Evolutionary conservation across 176 grass and related monocot genomes (phyloP).

Genomic region (Lolium rigidum): DNA sequence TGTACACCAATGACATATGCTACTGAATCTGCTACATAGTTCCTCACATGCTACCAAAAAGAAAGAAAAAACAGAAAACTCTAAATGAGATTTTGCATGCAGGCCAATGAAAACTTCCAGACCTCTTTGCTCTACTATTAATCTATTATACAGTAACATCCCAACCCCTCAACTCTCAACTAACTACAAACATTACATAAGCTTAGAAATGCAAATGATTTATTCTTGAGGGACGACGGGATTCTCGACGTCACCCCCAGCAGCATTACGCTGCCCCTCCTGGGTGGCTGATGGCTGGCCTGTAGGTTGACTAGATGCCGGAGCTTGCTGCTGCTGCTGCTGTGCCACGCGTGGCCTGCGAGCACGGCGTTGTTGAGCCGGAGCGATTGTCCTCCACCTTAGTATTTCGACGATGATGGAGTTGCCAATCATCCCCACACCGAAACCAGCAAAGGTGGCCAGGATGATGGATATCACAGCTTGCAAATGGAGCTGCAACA

Average conservation of each 20-base stretch:
- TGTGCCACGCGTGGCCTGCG: background rate
- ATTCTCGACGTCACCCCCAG: slow-evolving; percentile 36
- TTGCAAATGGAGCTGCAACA: slow-evolving; percentile 81
- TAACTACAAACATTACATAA: background rate
- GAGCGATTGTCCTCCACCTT: slow-evolving; percentile 50
- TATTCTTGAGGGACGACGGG: slow-evolving; percentile 5
- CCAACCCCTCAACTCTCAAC: background rate
- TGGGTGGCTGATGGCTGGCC: background rate
- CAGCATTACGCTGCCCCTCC: background rate
- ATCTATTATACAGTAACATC: slow-evolving; percentile 19
- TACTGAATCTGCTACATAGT: background rate
- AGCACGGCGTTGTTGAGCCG: background rate
- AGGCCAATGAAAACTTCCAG: background rate
- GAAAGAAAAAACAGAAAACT: background rate
- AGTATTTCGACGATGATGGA: slow-evolving; percentile 66
- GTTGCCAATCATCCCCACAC: slow-evolving; percentile 82
- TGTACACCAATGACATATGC: slow-evolving; percentile 46
- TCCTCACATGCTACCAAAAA: background rate
- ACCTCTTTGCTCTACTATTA: background rate
- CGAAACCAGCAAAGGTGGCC: slow-evolving; percentile 89
- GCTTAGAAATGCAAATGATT: background rate
- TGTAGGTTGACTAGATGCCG: slow-evolving; percentile 6
- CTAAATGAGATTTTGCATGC: background rate
- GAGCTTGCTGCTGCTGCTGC: slow-evolving; percentile 10
- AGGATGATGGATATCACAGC: slow-evolving; percentile 88